These are phyloP conservation scores for Aspergillus cristatus DNA, from an alignment of 495 filamentous ascomycete genomes.

Conservation along the genomic window DNA sequence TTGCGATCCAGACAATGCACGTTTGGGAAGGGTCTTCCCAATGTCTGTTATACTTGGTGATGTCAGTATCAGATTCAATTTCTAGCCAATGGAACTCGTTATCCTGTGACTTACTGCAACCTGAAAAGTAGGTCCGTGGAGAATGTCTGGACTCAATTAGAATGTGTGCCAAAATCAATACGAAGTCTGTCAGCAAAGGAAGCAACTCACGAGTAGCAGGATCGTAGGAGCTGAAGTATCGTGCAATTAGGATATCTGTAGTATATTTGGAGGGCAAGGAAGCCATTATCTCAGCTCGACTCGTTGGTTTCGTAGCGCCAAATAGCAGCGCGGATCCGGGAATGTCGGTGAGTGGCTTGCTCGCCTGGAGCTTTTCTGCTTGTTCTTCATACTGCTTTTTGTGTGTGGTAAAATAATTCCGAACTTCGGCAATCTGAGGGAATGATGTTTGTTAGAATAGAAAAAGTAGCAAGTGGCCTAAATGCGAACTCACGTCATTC, in stretches of 20 bases:
- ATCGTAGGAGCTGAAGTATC: slow-evolving; percentile 66
- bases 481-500: slow-evolving; percentile 50
- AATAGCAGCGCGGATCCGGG: slow-evolving; percentile 67
- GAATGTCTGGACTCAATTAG: slow-evolving; percentile 53
- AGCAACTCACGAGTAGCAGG: slow-evolving; percentile 53
- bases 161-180: slow-evolving; percentile 9
- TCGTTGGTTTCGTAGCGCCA: slow-evolving; percentile 54
- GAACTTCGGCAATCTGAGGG: slow-evolving; percentile 93
- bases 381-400: slow-evolving; percentile 62
- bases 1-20: slow-evolving; percentile 78
- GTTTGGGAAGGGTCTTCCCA: slow-evolving; percentile 79
- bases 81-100: not conserved
- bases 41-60: slow-evolving; percentile 64
- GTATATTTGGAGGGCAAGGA: slow-evolving; percentile 71
- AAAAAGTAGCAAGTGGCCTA: too few relatives aligned
- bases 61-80: slow-evolving; percentile 3
- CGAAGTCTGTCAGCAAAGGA: too few relatives aligned
- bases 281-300: slow-evolving; percentile 65
- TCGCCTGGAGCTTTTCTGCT: slow-evolving; percentile 50
- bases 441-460: slow-evolving; percentile 11
- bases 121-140: slow-evolving; percentile 82
- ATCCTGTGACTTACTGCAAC: slow-evolving; percentile 35
- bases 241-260: slow-evolving; percentile 68
- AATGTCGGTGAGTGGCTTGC: slow-evolving; percentile 47
- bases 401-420: slow-evolving; percentile 70